phyloP scores from a whole-genome alignment of 345 rosid genomes.

The Syzygium jambos region DNA sequence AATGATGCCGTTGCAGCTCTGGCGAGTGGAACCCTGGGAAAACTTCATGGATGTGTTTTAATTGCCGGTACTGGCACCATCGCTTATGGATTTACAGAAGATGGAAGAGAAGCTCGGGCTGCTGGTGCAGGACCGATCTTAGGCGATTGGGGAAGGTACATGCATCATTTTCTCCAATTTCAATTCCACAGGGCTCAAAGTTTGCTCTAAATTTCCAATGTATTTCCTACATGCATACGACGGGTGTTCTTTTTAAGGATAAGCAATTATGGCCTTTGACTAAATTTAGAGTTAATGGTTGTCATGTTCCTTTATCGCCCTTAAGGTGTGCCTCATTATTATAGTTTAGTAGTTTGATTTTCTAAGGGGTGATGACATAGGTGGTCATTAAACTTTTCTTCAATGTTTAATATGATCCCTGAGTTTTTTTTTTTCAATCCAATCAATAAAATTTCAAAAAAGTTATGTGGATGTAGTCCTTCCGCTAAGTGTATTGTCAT shows the following conservation, averaged over 20 bases:
- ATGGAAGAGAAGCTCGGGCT: slow-evolving; percentile 87
- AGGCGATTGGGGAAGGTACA: slow-evolving; percentile 96
- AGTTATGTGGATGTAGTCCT: not conserved
- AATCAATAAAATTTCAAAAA: not conserved
- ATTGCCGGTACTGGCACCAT: slow-evolving; percentile 96
- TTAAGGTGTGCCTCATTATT: not conserved
- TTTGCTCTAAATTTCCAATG: not conserved
- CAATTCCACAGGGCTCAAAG: not conserved
- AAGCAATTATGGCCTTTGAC: not conserved
- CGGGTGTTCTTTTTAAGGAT: not conserved
- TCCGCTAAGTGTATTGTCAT: not conserved
- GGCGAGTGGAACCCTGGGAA: slow-evolving; percentile 94
- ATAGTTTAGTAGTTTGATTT: not conserved
- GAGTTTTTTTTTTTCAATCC: not conserved
- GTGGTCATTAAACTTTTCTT: not conserved
- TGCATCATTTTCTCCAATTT: not conserved
- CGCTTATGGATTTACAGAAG: slow-evolving; percentile 83
- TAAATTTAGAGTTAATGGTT: not conserved
- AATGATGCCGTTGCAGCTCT: slow-evolving; percentile 94
- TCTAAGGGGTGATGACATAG: not conserved
- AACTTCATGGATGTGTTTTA: slow-evolving; percentile 90
- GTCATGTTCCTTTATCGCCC: not conserved
- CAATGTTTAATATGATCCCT: not conserved
- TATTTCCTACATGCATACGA: not conserved
- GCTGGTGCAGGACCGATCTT: slow-evolving; percentile 91